phyloP scores from a whole-genome alignment of 352 stramenopile species.

The Globisporangium emineosum region DNA sequence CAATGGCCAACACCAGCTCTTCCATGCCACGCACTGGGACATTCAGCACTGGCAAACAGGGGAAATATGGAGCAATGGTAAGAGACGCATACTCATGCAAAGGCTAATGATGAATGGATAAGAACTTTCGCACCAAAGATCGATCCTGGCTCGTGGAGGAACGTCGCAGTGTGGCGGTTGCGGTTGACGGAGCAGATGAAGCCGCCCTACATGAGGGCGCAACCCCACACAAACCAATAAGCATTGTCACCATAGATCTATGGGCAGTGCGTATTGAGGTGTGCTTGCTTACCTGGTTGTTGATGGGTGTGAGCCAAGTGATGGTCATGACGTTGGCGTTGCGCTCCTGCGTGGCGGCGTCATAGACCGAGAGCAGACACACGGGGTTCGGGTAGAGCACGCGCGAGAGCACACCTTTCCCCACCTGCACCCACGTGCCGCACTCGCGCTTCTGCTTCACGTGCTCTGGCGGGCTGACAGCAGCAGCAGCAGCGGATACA shows the following conservation, averaged over 20 bases:
- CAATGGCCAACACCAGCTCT: slow-evolving; percentile 73
- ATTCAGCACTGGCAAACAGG: slow-evolving; percentile 58
- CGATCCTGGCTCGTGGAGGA: slow-evolving; percentile 43
- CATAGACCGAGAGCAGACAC: slow-evolving; percentile 54
- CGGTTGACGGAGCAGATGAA: slow-evolving; percentile 85
- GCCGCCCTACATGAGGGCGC: slow-evolving; percentile 31
- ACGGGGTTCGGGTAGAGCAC: slow-evolving; percentile 84
- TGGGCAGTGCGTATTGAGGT: too few species aligned
- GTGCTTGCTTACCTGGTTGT: slow-evolving; percentile 74
- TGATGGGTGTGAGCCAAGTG: slow-evolving; percentile 85
- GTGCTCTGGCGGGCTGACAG: too few species aligned
- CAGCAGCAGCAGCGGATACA: not conserved
- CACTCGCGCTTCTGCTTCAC: too few species aligned
- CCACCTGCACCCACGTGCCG: slow-evolving; percentile 41
- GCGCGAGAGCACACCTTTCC: slow-evolving; percentile 70
- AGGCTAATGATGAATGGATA: too few species aligned
- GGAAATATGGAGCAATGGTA: too few species aligned
- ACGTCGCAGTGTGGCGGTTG: slow-evolving; percentile 56
- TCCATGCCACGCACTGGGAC: slow-evolving; percentile 71
- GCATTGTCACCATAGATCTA: not conserved
- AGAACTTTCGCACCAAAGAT: slow-evolving; percentile 56
- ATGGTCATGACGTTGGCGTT: slow-evolving; percentile 77
- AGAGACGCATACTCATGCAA: too few species aligned
- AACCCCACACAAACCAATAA: not conserved
- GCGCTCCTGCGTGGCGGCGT: slow-evolving; percentile 18